Evolutionary conservation across 108 stramenopile species (phyloP).

Genomic region (Pseudonitzschia delicatissima): DNA sequence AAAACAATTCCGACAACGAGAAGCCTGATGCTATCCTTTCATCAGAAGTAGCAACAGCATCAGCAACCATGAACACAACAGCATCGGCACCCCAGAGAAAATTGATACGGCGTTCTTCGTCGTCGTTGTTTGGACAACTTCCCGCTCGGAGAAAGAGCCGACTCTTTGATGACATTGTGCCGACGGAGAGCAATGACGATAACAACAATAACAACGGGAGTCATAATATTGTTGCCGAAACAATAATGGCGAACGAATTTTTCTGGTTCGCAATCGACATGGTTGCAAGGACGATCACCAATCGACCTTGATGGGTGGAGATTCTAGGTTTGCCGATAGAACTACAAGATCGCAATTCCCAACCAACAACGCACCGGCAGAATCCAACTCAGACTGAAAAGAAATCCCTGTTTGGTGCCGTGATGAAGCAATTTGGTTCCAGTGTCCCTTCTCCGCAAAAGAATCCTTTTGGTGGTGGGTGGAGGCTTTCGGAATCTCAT

Average conservation of each 20-base stretch:
- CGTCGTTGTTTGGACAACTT: not conserved
- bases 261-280: constrained; percentile 7
- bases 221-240: not conserved
- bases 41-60: too few species aligned
- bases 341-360: not conserved
- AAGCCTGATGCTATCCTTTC: too few species aligned
- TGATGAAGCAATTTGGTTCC: constrained; percentile 20
- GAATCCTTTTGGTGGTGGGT: not conserved
- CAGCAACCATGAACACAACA: not conserved
- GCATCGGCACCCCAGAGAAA: not conserved
- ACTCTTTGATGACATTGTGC: not conserved
- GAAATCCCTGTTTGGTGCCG: constrained; percentile 32
- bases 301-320: constrained; percentile 8
- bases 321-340: not conserved
- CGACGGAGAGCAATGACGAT: too few species aligned
- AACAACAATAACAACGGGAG: not conserved
- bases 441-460: constrained; percentile 1
- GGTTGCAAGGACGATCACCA: constrained; percentile 11
- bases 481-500: not conserved
- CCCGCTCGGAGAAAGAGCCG: constrained; percentile 6
- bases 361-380: not conserved
- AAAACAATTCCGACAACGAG: too few species aligned
- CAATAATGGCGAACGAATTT: not conserved
- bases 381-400: not conserved
- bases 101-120: constrained; percentile 2